Conservation (phyloP, 352 stramenopile species). For the Thalassiosira ordinaria region DNA sequence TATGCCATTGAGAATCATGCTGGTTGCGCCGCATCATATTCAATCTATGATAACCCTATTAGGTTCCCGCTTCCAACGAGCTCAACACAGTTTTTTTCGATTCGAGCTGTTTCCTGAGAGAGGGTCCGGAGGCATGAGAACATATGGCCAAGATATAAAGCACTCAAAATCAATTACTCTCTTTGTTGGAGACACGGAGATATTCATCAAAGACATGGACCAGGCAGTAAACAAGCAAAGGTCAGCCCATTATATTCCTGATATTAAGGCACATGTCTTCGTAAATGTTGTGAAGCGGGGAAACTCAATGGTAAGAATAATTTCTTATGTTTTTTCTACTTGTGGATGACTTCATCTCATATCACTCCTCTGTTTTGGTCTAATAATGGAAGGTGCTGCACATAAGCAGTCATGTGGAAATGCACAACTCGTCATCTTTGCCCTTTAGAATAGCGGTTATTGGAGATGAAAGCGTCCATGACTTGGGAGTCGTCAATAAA, state of each 20-base stretch:
- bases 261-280: constrained; percentile 62
- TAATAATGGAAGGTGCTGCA: constrained; percentile 80
- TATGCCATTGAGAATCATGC: constrained; percentile 86
- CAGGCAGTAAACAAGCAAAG: constrained; percentile 55
- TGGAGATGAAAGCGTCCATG: constrained; percentile 56
- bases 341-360: too few relatives aligned
- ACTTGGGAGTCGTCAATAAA: constrained; percentile 57
- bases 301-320: constrained; percentile 79
- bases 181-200: constrained; percentile 55
- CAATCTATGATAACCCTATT: constrained; percentile 48
- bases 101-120: constrained; percentile 77
- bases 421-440: constrained; percentile 71
- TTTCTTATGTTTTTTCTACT: constrained; percentile 6
- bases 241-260: constrained; percentile 59
- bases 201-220: constrained; percentile 79
- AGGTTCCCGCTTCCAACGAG: constrained; percentile 54
- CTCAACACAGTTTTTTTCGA: constrained; percentile 81
- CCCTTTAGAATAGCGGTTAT: constrained; percentile 66
- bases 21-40: constrained; percentile 67
- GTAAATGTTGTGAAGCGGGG: constrained; percentile 73
- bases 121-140: constrained; percentile 71
- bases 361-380: too few relatives aligned
- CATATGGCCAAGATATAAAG: constrained; percentile 84
- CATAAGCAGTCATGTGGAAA: constrained; percentile 75
- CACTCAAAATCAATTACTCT: constrained; percentile 76